Evolutionary conservation across 1,284 basidiomycete species (phyloP).

Genomic region (Volvariella surrecta): DNA sequence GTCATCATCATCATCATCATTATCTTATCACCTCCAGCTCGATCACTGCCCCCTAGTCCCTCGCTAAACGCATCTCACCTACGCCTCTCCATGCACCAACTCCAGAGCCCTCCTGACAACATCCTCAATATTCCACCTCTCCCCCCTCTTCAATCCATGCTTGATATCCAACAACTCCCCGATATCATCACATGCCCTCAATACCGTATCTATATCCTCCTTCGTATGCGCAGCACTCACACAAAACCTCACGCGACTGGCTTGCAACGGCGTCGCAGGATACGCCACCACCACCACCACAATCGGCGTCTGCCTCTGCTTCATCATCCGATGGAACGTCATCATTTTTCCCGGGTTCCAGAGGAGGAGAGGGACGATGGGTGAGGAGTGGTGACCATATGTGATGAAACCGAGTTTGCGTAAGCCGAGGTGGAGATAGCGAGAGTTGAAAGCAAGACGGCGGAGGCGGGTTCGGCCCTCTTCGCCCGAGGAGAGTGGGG

Average conservation of each 20-base stretch:
- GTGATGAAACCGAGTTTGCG: slow-evolving; percentile 95
- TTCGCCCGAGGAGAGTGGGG: slow-evolving; percentile 63
- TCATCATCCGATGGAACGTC: slow-evolving; percentile 86
- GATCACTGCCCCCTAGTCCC: too few species aligned
- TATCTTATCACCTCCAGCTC: too few species aligned
- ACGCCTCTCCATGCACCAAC: slow-evolving; percentile 31
- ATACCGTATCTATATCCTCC: slow-evolving; percentile 85
- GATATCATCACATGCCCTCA: slow-evolving; percentile 89
- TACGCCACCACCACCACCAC: slow-evolving; percentile 88
- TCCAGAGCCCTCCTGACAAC: slow-evolving; percentile 73
- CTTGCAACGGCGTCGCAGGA: slow-evolving; percentile 89
- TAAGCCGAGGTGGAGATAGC: slow-evolving; percentile 85
- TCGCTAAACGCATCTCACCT: too few species aligned
- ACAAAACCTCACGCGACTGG: slow-evolving; percentile 90
- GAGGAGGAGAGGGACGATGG: slow-evolving; percentile 89
- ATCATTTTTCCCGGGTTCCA: slow-evolving; percentile 95
- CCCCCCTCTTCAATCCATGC: slow-evolving; percentile 49
- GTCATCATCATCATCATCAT: too few species aligned
- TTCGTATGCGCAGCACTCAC: slow-evolving; percentile 94
- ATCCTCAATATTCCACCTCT: slow-evolving; percentile 80
- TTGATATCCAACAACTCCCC: slow-evolving; percentile 85
- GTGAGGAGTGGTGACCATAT: slow-evolving; percentile 87
- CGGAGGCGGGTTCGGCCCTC: slow-evolving; percentile 82
- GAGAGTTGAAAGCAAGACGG: slow-evolving; percentile 90
- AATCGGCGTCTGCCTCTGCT: slow-evolving; percentile 72